Evolutionary conservation across 495 filamentous ascomycete genomes (phyloP), one percentile per base, ranked within the genome.

Genomic region (Penicillium roqueforti): DNA sequence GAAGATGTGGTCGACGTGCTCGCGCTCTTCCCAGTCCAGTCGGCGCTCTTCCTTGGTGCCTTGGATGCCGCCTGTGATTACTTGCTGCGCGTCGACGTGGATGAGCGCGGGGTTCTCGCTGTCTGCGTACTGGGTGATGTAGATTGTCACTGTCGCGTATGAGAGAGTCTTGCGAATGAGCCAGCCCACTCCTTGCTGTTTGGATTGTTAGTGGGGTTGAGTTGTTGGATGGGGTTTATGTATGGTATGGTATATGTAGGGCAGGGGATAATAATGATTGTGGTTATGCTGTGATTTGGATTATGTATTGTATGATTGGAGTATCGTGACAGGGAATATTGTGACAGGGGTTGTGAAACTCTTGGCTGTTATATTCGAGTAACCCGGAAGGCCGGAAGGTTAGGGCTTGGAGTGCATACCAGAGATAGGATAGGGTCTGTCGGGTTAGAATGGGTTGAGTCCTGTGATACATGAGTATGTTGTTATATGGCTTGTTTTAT

Each of bases 1-100:
- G 65, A 96, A 97, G 51, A 96, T 79, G 72, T 83, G 80, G 72
- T 97, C 92, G 23, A 68, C 68, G 72, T 93, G 89, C 38, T 82
- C 79, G 54, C 89, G 86, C 62, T 72, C 78, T 29, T 57, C 56
- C 80, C 82, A 84, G 77, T 97, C 89, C 1, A 92, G 73, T 26
- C 66, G 80, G 54, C 92, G 87, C 22, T 71, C 68, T 71, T 96
- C 91, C 26, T 77, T 76, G 20, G 87, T 87, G 53, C 86, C 87
- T 54, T 79, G 80, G 49, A 95, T 75, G 36, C 88, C 89, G 56
- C 88, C 89, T 7, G 87, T 89, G 32, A 82, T 79, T 23, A 80
- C 76, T 72, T 96, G 91, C 25, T 83, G 78, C 66, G 95, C 87
- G 70, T 95, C 86, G 74, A 97, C 83, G 77, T 89, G 88, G 51